Evolutionary conservation across 2,329 filamentous ascomycete genomes (phyloP), one percentile per base, ranked within the genome.

Genomic region (Penicillium sp.): DNA sequence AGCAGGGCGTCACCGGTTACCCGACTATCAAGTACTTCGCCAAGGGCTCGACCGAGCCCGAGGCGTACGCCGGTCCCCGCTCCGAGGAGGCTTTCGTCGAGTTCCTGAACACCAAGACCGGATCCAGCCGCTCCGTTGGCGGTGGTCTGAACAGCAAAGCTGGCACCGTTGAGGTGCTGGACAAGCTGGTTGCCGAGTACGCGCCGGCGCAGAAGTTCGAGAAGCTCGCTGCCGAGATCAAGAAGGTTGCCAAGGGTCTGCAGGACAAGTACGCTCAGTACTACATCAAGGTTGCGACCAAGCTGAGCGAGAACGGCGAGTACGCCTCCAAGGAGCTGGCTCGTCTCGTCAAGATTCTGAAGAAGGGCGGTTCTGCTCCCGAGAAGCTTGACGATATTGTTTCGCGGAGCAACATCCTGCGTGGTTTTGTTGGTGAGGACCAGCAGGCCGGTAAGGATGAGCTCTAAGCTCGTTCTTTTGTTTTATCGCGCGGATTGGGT

Each of bases 11-110:
- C 62, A 82, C 81, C 49, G 90, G 88, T 31, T 99, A 95, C 81
- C 94, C 94, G 44, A 99, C 94, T 57, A 96, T 99, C 80, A 96
- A 96, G 79, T 99, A 87, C 83, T 99, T 96, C 83, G 83, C 90
- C 62, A 88, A 88, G 72, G 92, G 91, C 63, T 89, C 85, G 68
- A 88, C 82, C 58, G 84, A 88, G 67, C 73, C 85, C 41, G 81
- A 86, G 63, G 69, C 79, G 41, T 99, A 96, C 81, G 76, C 79
- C 48, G 87, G 88, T 55, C 89, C 82, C 56, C 92, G 94, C 61
- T 78, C 79, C 44, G 90, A 96, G 79, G 79, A 82, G 42, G 88
- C 85, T 59, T 79, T 99, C 38, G 73, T 97, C 61, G 73, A 81
- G 4, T 99, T 88, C 77, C 70, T 99, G 74, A 99, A 99, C 80